These are phyloP conservation scores for Nemophila menziesii DNA, from an alignment of 257 asterid species.

Conservation along the genomic window DNA sequence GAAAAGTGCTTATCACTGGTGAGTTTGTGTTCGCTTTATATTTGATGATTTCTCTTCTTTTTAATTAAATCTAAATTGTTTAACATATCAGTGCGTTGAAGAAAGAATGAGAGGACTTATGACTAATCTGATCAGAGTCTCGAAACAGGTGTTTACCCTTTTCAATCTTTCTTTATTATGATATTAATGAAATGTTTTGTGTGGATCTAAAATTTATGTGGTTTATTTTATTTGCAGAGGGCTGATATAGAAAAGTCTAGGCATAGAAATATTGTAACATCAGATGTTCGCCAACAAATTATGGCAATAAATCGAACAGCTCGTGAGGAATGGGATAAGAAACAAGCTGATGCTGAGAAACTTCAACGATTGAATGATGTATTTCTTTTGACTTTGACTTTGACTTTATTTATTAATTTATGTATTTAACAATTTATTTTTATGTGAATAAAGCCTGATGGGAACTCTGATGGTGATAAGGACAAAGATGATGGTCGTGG, in stretches of 20 bases:
- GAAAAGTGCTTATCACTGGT: conserved; percentile 80
- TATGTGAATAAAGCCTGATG: conserved; percentile 45
- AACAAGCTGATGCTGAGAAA: conserved; percentile 80
- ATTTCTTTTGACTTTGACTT: conserved; percentile 5
- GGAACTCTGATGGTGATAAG: conserved; percentile 57
- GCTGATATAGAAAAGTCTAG: conserved; percentile 74
- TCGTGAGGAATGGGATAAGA: conserved; percentile 85
- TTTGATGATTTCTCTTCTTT: conserved; percentile 9
- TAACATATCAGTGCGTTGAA: conserved; percentile 61
- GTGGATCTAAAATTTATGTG: not conserved
- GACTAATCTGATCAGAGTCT: conserved; percentile 54
- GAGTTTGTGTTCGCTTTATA: conserved; percentile 29
- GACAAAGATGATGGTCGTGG: conserved; percentile 71
- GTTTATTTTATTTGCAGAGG: too few relatives aligned
- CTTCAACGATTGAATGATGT: conserved; percentile 59
- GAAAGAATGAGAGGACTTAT: conserved; percentile 90
- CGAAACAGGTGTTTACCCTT: conserved; percentile 62
- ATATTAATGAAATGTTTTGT: not conserved
- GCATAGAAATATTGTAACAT: conserved; percentile 63
- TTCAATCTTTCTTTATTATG: not conserved
- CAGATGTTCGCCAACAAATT: conserved; percentile 73
- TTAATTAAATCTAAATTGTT: conserved; percentile 12
- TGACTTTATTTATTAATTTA: too few relatives aligned
- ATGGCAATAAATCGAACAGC: conserved; percentile 63
- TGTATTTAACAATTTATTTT: too few relatives aligned